Conservation (phyloP, 1,284 basidiomycete genomes). For the Heterobasidion irregulare region DNA sequence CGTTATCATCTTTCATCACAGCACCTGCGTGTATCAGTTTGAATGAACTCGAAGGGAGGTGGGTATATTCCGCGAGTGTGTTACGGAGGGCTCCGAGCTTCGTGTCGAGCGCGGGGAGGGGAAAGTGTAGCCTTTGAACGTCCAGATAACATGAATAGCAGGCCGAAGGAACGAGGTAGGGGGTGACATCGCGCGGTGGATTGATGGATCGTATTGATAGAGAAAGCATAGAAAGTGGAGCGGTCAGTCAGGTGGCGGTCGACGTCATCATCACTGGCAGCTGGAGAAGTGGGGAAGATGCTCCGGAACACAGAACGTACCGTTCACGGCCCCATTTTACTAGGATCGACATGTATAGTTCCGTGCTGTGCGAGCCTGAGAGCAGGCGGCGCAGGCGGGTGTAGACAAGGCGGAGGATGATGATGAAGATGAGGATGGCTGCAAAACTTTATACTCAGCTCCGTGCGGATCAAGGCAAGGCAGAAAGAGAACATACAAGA, state of each 20-base stretch:
- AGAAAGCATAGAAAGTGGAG: conserved; percentile 1
- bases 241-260: conserved; percentile 6
- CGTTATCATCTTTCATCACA: conserved; percentile 70
- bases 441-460: conserved; percentile 5
- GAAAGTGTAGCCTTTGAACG: conserved; percentile 39
- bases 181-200: conserved; percentile 6
- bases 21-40: conserved; percentile 75
- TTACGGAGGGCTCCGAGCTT: conserved; percentile 45
- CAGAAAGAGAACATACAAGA: neutral
- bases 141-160: neutral
- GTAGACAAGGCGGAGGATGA: conserved; percentile 24
- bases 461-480: neutral
- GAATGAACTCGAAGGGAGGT: conserved; percentile 53
- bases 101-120: conserved; percentile 46
- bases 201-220: neutral
- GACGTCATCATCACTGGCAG: neutral
- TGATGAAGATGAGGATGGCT: conserved; percentile 17
- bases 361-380: conserved; percentile 5
- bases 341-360: conserved; percentile 24
- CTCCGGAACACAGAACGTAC: conserved; percentile 16
- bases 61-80: conserved; percentile 55
- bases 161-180: conserved; percentile 3
- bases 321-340: conserved; percentile 61
- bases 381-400: conserved; percentile 18
- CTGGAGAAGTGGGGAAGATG: neutral